A percentile compares a stretch with the other conserved stretches of the same genome.
These are phyloP conservation scores for Glycyrrhiza uralensis DNA, from an alignment of 306 rosid species.

Conservation along the genomic window DNA sequence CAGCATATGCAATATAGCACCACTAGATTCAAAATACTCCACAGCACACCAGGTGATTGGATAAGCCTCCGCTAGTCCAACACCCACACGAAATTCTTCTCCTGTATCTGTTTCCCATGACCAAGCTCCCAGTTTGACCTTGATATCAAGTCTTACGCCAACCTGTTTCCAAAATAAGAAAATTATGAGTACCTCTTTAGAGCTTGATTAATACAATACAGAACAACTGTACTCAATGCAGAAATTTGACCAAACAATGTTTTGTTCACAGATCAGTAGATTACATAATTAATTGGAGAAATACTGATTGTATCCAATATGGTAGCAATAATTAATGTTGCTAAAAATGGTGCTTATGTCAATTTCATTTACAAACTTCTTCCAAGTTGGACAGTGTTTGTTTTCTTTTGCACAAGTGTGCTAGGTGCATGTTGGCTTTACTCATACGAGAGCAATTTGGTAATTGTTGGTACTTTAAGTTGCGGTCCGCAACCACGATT, in stretches of 20 bases:
- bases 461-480: too few species aligned
- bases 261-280: neutral
- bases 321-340: neutral
- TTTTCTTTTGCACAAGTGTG: neutral
- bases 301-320: neutral
- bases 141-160: constrained; percentile 48
- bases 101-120: constrained; percentile 60
- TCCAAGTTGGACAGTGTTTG: neutral
- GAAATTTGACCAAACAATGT: neutral
- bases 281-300: neutral
- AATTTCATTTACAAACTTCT: neutral
- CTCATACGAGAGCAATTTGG: neutral
- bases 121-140: constrained; percentile 66
- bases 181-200: neutral
- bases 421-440: neutral
- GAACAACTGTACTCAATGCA: constrained; percentile 1
- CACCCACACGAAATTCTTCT: constrained; percentile 71
- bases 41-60: constrained; percentile 69
- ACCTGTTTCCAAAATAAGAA: constrained; percentile 34
- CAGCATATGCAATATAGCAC: constrained; percentile 50
- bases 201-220: neutral
- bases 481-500: too few species aligned
- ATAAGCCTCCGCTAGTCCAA: constrained; percentile 66
- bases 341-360: neutral
- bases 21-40: constrained; percentile 65